Evolutionary conservation across 78 protist species (phyloP), one percentile per base, ranked within the genome.

Genomic region (Dictyostelium firmibasis): DNA sequence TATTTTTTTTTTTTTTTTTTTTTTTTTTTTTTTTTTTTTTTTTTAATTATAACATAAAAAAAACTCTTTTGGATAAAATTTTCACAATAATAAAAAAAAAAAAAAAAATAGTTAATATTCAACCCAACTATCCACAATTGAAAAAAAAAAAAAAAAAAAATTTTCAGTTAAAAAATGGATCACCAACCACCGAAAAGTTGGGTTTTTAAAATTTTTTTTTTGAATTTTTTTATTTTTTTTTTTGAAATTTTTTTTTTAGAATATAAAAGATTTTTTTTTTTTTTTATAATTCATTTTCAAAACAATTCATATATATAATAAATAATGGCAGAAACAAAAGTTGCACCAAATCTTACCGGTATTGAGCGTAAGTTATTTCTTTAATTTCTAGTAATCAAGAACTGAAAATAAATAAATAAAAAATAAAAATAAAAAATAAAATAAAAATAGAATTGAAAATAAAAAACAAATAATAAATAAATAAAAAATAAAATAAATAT

Each of bases 261-360:
- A 44, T 25, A 11, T 11, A 44, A 36, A 27, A 44, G 10, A 2
- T 79, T 79, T 79, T 79, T 44, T 27, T n/a, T 79, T 18, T 57
- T 57, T 57, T 57, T 57, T 57, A 5, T 57, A 57, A 20, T 57
- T 57, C 67, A 57, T 57, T 57, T 38, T 81, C 6, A 9, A 25
- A 20, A 44, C 33, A 44, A 47, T 18, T 25, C n/a, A 47, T 38
- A 41, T 77, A 75, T 77, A 77, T 50, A 81, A 27, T 14, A 50
- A 11, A 25, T 23, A 81, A 27, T 31, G 70, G 27, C 35, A 57
- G 38, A 33, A 11, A 16, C 35, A 35, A 31, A 50, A 57, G 50
- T 20, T 8, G 69, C 84, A 79, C 64, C 84, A 79, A 79, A 44
- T n/a, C 38, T 38, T 57, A 38, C 60, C 60, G 86, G 86, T 35